A percentile compares a stretch with the other conserved stretches of the same genome.
Conservation (phyloP, 768 basidiomycete species). For the Tricholoma hemisulphureum region DNA sequence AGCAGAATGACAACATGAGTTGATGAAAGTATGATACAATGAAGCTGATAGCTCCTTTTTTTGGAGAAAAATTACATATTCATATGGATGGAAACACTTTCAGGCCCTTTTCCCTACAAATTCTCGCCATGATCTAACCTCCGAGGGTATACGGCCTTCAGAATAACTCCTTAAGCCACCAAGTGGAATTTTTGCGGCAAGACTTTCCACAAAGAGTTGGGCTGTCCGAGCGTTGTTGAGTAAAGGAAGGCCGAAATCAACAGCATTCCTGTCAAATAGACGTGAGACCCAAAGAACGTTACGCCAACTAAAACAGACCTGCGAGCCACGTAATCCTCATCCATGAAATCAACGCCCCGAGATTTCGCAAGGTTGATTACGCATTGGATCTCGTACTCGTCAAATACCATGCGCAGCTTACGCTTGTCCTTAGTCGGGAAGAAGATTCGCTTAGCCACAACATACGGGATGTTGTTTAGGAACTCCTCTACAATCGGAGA, state of each 20-base stretch:
- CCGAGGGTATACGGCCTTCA: conserved; percentile 86
- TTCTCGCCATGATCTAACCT: conserved; percentile 90
- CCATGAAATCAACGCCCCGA: conserved; percentile 71
- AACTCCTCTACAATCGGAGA: conserved; percentile 75
- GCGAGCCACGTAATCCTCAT: conserved; percentile 96
- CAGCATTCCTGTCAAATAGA: conserved; percentile 66
- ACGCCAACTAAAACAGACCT: conserved; percentile 45
- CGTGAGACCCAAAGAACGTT: not conserved
- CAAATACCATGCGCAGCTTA: conserved; percentile 88
- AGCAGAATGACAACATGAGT: not conserved
- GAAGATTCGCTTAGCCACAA: conserved; percentile 83
- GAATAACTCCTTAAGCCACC: conserved; percentile 76
- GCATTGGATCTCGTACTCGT: conserved; percentile 90
- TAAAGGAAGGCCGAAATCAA: conserved; percentile 91
- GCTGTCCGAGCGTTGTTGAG: conserved; percentile 90
- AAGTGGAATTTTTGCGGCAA: conserved; percentile 79
- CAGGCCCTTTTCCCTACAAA: conserved; percentile 75
- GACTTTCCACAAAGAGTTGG: conserved; percentile 84
- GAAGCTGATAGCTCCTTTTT: conserved; percentile 24
- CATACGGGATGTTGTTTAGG: conserved; percentile 75
- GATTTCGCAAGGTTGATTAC: conserved; percentile 90
- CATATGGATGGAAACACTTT: conserved; percentile 11
- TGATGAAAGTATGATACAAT: not conserved
- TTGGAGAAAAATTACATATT: not conserved
- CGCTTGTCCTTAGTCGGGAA: conserved; percentile 98